Evolutionary conservation across 73 alveolate genomes (phyloP), one percentile per base, ranked within the genome.

Genomic region (Blepharisma japonicum): DNA sequence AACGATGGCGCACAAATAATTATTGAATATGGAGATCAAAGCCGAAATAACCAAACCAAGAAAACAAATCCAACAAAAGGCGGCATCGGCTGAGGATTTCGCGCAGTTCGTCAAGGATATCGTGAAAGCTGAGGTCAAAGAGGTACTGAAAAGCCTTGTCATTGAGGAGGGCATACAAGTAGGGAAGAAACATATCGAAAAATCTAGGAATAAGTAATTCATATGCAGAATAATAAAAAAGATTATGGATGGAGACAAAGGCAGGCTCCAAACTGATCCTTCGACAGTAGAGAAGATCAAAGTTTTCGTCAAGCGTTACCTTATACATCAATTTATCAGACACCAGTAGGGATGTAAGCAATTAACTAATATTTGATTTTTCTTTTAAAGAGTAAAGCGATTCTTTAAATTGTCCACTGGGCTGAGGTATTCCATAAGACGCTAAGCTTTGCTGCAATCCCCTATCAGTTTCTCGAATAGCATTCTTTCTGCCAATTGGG

Each of bases 241-340:
- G 66, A 45, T 70, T 25, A 45, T 70, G 55, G 55, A 11, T 14
- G 80, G 80, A 7, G 80, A 70, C 42, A 70, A 70, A 25, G 80
- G 80, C 20, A 39, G 80, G 42, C 70, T 14, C 27, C 66, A 20
- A 9, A 70, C 46, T 11, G 80, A 70, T 45, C 68, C 56, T 39
- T 72, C 32, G 14, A 18, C 56, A 9, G 42, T 38, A n/a, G 80
- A 70, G 11, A 70, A 70, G 42, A 47, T 70, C 68, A 70, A 47
- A 54, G 66, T 54, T 23, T 70, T 39, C 27, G 80, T 70, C 14
- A 70, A 70, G 39, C 11, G 80, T 45, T 70, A 70, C 4, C 66
- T 70, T 39, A 45, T 70, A 39, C 66, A 39, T 14, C 11, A 70
- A 25, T 70, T 70, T 5, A 39, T 61, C 46, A n/a, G 46, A 14